Evolutionary conservation across 179 eudicot species (phyloP).

Genomic region (Silene vulgaris): DNA sequence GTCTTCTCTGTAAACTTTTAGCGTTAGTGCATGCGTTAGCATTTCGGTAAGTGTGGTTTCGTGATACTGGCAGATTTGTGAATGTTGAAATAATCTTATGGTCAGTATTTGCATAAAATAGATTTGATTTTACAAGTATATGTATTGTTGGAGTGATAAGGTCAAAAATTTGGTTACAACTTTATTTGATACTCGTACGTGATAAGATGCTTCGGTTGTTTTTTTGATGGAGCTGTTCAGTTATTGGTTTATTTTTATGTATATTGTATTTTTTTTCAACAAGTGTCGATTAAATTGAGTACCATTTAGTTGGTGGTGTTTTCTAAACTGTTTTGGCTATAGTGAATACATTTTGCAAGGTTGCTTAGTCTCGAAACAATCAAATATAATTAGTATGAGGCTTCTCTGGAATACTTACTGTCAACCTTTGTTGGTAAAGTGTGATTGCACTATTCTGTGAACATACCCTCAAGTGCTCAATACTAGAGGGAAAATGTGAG

Average conservation of each 20-base stretch:
- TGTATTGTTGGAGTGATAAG: background rate
- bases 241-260: background rate
- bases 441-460: constrained; percentile 3
- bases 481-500: background rate
- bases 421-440: constrained; percentile 3
- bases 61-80: background rate
- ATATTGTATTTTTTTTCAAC: background rate
- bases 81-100: background rate
- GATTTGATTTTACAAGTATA: background rate
- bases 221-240: background rate
- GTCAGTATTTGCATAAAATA: background rate
- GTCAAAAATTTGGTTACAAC: background rate
- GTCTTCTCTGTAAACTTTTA: background rate
- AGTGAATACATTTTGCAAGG: background rate
- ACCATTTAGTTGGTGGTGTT: background rate
- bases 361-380: background rate
- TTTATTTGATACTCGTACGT: background rate
- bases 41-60: background rate
- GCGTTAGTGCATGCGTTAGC: background rate
- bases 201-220: background rate
- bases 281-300: background rate
- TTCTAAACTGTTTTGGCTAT: background rate
- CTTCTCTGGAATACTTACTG: background rate
- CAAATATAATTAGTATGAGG: background rate
- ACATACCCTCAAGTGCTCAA: background rate